Evolutionary conservation across 139 green algal species (phyloP).

Genomic region (Ettlia oleoabundans): DNA sequence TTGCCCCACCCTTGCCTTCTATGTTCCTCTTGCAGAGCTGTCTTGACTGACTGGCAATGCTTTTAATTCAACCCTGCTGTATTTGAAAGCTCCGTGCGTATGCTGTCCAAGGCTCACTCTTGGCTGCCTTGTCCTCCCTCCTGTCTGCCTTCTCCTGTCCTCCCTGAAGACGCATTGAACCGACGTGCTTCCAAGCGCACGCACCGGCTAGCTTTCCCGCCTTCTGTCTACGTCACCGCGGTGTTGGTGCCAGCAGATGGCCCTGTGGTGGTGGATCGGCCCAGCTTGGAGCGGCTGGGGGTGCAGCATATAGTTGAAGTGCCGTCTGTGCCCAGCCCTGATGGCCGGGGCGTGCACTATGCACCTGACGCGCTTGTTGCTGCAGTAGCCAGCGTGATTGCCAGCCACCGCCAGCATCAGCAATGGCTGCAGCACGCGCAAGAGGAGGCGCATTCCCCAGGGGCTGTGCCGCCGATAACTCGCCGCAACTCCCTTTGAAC

Average conservation of each 20-base stretch:
- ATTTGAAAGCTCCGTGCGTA: too few relatives aligned
- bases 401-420: background rate
- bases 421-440: background rate
- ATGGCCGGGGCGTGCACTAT: slow-evolving; percentile 56
- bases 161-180: slow-evolving; percentile 70
- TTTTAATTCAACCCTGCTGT: too few relatives aligned
- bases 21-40: too few relatives aligned
- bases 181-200: slow-evolving; percentile 47
- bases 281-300: slow-evolving; percentile 61
- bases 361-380: slow-evolving; percentile 75
- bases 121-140: background rate
- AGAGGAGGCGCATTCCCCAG: background rate
- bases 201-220: slow-evolving; percentile 59
- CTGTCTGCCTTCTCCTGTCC: background rate
- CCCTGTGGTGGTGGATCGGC: slow-evolving; percentile 68
- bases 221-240: slow-evolving; percentile 73
- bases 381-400: slow-evolving; percentile 60
- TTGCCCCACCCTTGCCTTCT: too few relatives aligned
- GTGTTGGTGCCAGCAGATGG: slow-evolving; percentile 78
- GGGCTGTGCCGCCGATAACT: background rate
- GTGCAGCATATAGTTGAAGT: slow-evolving; percentile 76
- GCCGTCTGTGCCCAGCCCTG: slow-evolving; percentile 37
- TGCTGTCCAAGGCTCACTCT: background rate
- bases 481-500: slow-evolving; percentile 26
- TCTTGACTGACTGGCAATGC: too few relatives aligned